Evolutionary conservation across 495 filamentous ascomycete species (phyloP).

Genomic region (Trichoderma orchidacearum): DNA sequence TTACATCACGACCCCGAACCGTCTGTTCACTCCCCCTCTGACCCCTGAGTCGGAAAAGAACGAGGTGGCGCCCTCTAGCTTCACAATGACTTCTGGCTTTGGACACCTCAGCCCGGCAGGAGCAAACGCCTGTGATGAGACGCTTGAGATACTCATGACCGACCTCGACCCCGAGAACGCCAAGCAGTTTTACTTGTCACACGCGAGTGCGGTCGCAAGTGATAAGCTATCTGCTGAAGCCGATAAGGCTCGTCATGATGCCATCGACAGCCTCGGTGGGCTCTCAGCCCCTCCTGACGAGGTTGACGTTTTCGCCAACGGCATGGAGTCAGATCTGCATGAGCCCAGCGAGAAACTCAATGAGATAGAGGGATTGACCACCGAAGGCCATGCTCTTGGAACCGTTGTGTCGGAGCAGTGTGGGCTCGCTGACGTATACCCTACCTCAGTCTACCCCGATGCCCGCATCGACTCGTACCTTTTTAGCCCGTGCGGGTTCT

Average conservation of each 20-base stretch:
- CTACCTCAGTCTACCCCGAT: constrained; percentile 75
- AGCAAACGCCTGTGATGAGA: constrained; percentile 58
- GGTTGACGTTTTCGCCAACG: constrained; percentile 69
- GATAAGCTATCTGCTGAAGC: constrained; percentile 53
- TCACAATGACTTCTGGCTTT: constrained; percentile 56
- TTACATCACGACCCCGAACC: constrained; percentile 82
- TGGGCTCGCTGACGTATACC: constrained; percentile 83
- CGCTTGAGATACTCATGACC: constrained; percentile 95
- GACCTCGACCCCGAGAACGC: constrained; percentile 87
- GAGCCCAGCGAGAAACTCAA: constrained; percentile 41
- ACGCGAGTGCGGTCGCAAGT: constrained; percentile 83
- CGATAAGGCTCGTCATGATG: constrained; percentile 39
- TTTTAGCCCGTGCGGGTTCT: constrained; percentile 96
- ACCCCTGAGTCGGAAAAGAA: constrained; percentile 40
- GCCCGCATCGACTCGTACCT: constrained; percentile 92
- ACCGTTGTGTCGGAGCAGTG: constrained; percentile 85
- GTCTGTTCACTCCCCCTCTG: constrained; percentile 67
- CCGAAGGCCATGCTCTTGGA: constrained; percentile 88
- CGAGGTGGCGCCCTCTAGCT: constrained; percentile 20
- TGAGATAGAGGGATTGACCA: constrained; percentile 62
- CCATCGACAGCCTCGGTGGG: constrained; percentile 36
- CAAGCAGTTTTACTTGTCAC: constrained; percentile 89
- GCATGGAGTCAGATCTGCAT: constrained; percentile 47
- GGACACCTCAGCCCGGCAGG: constrained; percentile 34
- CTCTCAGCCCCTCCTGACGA: constrained; percentile 17